Evolutionary conservation across 2,329 filamentous ascomycete genomes (phyloP), one percentile per base, ranked within the genome.

Genomic region (Aphanoascus verrucosus): DNA sequence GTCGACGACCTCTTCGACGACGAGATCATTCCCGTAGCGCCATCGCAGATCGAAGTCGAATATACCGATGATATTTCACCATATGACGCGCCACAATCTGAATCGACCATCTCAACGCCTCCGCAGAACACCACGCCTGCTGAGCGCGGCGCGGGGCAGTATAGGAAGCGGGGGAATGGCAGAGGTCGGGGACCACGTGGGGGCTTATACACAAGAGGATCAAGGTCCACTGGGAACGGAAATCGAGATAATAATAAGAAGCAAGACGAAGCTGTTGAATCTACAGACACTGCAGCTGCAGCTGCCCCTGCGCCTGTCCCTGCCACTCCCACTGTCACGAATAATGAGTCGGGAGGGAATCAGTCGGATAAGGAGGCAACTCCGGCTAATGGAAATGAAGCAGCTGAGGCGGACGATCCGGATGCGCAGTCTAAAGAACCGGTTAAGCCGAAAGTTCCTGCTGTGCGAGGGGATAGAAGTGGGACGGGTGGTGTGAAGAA

Each of bases 391-490:
- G 43, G 28, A 34, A 14, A 15, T 2, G 48, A 43, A 38, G 37
- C 19, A 17, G 9, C 34, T 17, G 41, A 7, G 3, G 34, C 14
- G 34, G 31, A 50, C n/a, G 40, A 23, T 9, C 32, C 19, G 5
- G 47, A 48, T 35, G 19, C 41, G 2, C 43, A 55, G 19, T 14
- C 37, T 11, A 62, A 60, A 52, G 59, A 60, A 5, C 34, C 59
- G 7, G 65, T 64, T 20, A 56, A 58, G 4, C 62, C 60, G 51
- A 68, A 64, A 42, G 63, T 68, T 20, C 70, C 70, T 5, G 75
- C 77, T 38, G 77, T 80, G 8, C 70, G 76, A 7, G 77, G 77
- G 15, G 77, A 80, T 59, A 70, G 78, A 44, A 77, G 74, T 57
- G 70, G 70, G 9, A 80, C 78, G 0, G 78, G 78, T 6, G 77